A percentile compares a stretch with the other conserved stretches of the same genome.
phyloP scores from a whole-genome alignment of 805 yeast genomes.

The Wickerhamiella occidentalis region DNA sequence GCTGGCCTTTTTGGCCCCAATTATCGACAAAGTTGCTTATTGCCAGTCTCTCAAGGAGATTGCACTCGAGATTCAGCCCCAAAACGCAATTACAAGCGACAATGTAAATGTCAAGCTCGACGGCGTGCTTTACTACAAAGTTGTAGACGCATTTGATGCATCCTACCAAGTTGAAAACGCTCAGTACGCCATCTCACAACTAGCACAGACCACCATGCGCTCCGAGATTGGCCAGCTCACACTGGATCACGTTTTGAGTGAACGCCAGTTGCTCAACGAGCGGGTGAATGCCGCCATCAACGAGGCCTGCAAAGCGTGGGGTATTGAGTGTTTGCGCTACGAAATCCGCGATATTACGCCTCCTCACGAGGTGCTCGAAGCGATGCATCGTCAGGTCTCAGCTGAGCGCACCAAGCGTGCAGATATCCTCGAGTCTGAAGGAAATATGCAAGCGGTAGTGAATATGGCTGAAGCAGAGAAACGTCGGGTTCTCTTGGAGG shows the following conservation, averaged over 20 bases:
- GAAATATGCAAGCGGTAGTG: slow-evolving; percentile 64
- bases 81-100: slow-evolving; percentile 75
- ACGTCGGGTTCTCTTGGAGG: slow-evolving; percentile 65
- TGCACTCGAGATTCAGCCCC: slow-evolving; percentile 77
- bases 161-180: slow-evolving; percentile 82
- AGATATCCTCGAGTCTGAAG: slow-evolving; percentile 68
- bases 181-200: slow-evolving; percentile 69
- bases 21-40: slow-evolving; percentile 63
- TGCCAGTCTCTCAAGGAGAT: slow-evolving; percentile 73
- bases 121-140: slow-evolving; percentile 68
- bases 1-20: slow-evolving; percentile 56
- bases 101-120: slow-evolving; percentile 77
- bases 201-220: slow-evolving; percentile 86
- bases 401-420: slow-evolving; percentile 83
- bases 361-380: slow-evolving; percentile 70
- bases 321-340: slow-evolving; percentile 68
- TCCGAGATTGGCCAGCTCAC: slow-evolving; percentile 77
- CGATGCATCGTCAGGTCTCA: slow-evolving; percentile 83
- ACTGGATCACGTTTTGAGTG: slow-evolving; percentile 64
- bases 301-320: slow-evolving; percentile 81
- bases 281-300: slow-evolving; percentile 70
- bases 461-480: slow-evolving; percentile 76
- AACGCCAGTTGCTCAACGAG: slow-evolving; percentile 57
- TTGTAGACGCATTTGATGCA: slow-evolving; percentile 72
- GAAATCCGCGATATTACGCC: slow-evolving; percentile 85